These are phyloP conservation scores for Trichoderma reesei DNA, from an alignment of 495 filamentous ascomycete genomes.

Conservation along the genomic window DNA sequence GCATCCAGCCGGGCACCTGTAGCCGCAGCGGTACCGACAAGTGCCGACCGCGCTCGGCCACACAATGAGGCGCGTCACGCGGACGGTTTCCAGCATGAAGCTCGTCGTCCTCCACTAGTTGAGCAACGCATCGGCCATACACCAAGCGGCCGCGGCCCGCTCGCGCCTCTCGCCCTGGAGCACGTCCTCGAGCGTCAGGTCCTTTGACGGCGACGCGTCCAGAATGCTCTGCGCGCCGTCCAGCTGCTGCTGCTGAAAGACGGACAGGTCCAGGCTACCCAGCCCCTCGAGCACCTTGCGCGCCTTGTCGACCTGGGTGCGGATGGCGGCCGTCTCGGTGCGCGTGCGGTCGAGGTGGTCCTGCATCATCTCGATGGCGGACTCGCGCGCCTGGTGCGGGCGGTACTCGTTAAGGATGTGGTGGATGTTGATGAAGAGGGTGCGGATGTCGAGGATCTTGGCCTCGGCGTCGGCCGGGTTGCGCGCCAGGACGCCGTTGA, in stretches of 20 bases:
- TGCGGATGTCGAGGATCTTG: constrained; percentile 68
- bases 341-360: constrained; percentile 64
- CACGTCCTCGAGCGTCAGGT: constrained; percentile 13
- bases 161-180: constrained; percentile 11
- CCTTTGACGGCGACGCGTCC: neutral
- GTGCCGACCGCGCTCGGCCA: neutral
- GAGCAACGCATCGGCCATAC: constrained; percentile 16
- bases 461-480: neutral
- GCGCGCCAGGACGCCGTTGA: constrained; percentile 53
- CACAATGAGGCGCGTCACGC: neutral
- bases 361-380: constrained; percentile 84
- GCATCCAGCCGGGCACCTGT: too few relatives aligned
- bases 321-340: constrained; percentile 70
- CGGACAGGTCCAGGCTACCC: constrained; percentile 33
- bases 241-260: constrained; percentile 10
- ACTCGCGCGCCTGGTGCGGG: constrained; percentile 90
- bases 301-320: constrained; percentile 61
- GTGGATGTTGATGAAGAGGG: constrained; percentile 78
- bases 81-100: neutral
- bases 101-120: constrained; percentile 7
- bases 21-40: too few relatives aligned
- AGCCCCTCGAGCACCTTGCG: constrained; percentile 57
- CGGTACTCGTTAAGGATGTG: constrained; percentile 88
- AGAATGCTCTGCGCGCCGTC: neutral
- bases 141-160: constrained; percentile 15